These are phyloP conservation scores for Sphagnum tenellum DNA, from an alignment of 225 moss, liverwort and hornwort genomes.

Conservation along the genomic window DNA sequence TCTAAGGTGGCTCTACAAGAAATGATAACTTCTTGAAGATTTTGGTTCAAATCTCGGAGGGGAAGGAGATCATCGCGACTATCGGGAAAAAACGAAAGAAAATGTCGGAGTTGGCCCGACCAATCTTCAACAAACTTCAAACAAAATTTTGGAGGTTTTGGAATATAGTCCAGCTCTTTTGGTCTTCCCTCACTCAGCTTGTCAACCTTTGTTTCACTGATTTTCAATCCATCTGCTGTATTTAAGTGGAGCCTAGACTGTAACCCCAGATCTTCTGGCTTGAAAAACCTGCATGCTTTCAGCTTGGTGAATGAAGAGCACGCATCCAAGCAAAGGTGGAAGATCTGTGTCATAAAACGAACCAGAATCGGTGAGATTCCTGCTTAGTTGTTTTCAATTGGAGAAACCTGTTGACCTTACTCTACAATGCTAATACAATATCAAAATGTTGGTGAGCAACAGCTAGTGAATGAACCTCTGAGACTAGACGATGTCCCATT, in stretches of 20 bases:
- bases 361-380: no score
- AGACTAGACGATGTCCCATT: no score
- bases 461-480: no score
- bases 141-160: constrained; percentile 46
- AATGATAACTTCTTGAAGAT: constrained; percentile 55
- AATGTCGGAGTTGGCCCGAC: constrained; percentile 86
- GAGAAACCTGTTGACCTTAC: no score
- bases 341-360: constrained; percentile 32
- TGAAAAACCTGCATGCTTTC: constrained; percentile 20
- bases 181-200: constrained; percentile 8
- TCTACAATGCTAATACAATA: no score
- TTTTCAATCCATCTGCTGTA: constrained; percentile 7
- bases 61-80: constrained; percentile 73
- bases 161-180: constrained; percentile 24
- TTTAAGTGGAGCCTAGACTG: constrained; percentile 4
- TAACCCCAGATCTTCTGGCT: constrained; percentile 15
- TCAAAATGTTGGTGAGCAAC: no score
- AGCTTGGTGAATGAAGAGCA: constrained; percentile 50
- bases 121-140: constrained; percentile 74
- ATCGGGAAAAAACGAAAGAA: constrained; percentile 78
- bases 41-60: constrained; percentile 68
- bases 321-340: constrained; percentile 71
- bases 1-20: constrained; percentile 51
- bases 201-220: constrained; percentile 4
- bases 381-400: no score